These are phyloP conservation scores for Rhodotorula sp. DNA, from an alignment of 1,284 basidiomycete genomes.

Conservation along the genomic window DNA sequence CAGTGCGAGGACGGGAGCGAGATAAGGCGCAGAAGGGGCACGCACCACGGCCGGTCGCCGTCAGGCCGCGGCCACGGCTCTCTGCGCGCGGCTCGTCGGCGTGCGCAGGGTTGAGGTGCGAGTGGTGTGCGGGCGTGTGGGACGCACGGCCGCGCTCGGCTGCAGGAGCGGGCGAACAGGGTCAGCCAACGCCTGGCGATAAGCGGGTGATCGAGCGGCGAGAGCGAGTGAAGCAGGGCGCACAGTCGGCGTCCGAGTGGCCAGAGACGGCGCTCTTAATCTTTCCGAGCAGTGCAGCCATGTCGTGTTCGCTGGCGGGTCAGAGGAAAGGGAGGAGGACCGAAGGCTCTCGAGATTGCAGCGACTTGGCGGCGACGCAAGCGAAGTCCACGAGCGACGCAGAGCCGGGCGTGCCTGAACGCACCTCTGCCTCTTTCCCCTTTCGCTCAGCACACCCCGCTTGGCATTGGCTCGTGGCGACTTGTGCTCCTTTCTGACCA, in stretches of 20 bases:
- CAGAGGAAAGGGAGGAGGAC: no score
- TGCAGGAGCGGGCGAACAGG: neutral
- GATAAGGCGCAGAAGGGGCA: neutral
- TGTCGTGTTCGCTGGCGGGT: neutral
- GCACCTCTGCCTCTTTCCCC: no score
- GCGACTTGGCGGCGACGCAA: no score
- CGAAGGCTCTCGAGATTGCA: no score
- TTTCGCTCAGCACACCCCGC: no score
- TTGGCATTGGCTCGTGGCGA: no score
- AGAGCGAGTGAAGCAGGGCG: slow-evolving; percentile 1
- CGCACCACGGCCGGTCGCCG: slow-evolving; percentile 30
- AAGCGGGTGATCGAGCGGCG: neutral
- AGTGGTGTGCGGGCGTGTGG: slow-evolving; percentile 14
- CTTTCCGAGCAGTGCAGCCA: slow-evolving; percentile 21
- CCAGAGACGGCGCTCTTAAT: slow-evolving; percentile 18
- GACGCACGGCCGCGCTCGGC: slow-evolving; percentile 17
- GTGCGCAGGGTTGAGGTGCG: slow-evolving; percentile 23
- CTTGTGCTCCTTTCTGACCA: no score
- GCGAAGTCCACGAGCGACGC: no score
- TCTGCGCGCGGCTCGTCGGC: slow-evolving; percentile 7
- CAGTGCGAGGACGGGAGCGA: neutral
- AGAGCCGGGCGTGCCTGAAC: no score
- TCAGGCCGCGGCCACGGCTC: slow-evolving; percentile 20
- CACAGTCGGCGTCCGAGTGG: slow-evolving; percentile 9
- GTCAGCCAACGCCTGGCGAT: neutral